A percentile compares a stretch with the other conserved stretches of the same genome.
These are phyloP conservation scores for Penicillium sp. DNA, from an alignment of 2,329 filamentous ascomycete species.

Conservation along the genomic window DNA sequence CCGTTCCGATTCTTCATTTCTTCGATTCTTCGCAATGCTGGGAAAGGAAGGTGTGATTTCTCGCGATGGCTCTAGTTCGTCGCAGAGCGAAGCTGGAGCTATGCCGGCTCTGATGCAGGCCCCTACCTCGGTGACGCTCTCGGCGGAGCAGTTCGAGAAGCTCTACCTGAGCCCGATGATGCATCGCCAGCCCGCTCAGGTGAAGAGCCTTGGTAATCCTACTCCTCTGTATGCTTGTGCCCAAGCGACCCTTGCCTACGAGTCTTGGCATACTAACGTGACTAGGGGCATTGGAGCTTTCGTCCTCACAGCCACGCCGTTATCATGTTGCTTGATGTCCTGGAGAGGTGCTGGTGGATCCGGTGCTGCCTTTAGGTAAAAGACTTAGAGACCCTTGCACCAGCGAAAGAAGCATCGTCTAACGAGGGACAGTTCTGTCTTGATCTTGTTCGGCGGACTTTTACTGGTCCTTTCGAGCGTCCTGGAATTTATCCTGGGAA, in stretches of 20 bases:
- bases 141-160: conserved; percentile 37
- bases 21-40: too few relatives aligned
- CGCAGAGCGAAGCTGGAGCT: conserved; percentile 1
- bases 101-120: conserved; percentile 8
- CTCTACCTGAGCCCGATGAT: conserved; percentile 37
- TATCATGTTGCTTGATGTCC: conserved; percentile 13
- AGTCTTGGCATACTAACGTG: conserved; percentile 1
- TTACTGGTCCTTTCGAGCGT: conserved; percentile 34
- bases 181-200: conserved; percentile 30
- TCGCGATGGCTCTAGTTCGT: too few relatives aligned
- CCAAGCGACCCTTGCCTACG: background rate
- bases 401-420: conserved; percentile 2
- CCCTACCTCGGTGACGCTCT: conserved; percentile 28
- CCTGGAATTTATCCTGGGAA: conserved; percentile 37
- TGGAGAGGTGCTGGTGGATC: conserved; percentile 13
- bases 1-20: too few relatives aligned
- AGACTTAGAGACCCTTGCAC: conserved; percentile 10
- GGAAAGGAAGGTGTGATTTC: too few relatives aligned
- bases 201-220: conserved; percentile 33
- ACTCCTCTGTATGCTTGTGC: conserved; percentile 31
- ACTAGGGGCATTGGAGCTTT: conserved; percentile 12
- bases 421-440: conserved; percentile 23
- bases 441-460: conserved; percentile 37
- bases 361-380: conserved; percentile 14
- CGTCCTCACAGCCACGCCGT: conserved; percentile 8